phyloP scores from a whole-genome alignment of 495 filamentous ascomycete genomes.

The Letharia lupina region DNA sequence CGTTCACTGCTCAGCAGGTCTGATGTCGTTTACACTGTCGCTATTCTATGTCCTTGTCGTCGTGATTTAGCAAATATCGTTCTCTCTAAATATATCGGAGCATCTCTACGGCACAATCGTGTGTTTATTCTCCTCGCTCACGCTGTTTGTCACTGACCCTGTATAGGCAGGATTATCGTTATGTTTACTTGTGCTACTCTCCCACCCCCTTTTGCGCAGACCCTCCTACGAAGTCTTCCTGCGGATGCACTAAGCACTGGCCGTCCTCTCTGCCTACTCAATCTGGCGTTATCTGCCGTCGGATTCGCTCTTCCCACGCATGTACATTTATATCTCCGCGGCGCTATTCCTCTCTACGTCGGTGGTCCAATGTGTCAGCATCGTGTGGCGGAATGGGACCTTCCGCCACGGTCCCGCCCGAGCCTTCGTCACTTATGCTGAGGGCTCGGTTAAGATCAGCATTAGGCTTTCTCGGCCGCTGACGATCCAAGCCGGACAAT shows the following conservation, averaged over 20 bases:
- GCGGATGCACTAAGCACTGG: constrained; percentile 28
- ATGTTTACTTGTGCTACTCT: constrained; percentile 9
- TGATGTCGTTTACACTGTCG: constrained; percentile 6
- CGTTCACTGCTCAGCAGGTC: constrained; percentile 24
- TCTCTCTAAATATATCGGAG: constrained; percentile 3
- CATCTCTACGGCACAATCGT: constrained; percentile 8
- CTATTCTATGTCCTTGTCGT: constrained; percentile 11
- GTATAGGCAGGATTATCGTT: constrained; percentile 4
- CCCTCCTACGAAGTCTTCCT: constrained; percentile 33
- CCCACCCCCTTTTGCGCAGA: constrained; percentile 3
- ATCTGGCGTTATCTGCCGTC: constrained; percentile 27
- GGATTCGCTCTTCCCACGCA: constrained; percentile 13
- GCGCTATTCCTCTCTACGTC: constrained; percentile 26
- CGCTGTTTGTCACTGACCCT: constrained; percentile 1
- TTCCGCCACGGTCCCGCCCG: constrained; percentile 22
- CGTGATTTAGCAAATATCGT: neutral
- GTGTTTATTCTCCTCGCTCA: neutral
- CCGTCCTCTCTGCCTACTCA: constrained; percentile 26
- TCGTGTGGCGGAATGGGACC: constrained; percentile 29
- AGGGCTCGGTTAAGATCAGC: constrained; percentile 18
- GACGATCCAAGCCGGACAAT: constrained; percentile 32
- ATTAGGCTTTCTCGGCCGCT: constrained; percentile 19
- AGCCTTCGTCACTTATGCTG: constrained; percentile 18
- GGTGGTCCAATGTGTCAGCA: constrained; percentile 20
- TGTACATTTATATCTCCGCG: constrained; percentile 29